Evolutionary conservation across 176 grass and related monocot species (phyloP), one percentile per base, ranked within the genome.

Genomic region (Themeda triandra): DNA sequence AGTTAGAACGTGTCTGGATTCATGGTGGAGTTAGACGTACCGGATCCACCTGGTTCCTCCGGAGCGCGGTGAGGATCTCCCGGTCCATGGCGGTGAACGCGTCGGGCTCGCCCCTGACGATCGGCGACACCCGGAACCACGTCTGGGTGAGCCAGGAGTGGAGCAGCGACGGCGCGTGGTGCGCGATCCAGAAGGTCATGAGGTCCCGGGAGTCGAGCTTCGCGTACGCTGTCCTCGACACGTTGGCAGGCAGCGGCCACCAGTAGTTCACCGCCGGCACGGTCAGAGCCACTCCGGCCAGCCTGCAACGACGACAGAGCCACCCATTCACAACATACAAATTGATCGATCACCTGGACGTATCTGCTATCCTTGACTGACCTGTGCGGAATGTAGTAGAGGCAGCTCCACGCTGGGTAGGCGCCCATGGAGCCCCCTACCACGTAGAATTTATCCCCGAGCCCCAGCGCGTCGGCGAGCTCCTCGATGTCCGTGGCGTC

Each of bases 221-320:
- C 23, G 62, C 30, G 76, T 67, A 92, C 46, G 78, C 88, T 11
- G 29, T 35, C 28, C 62, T 73, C 49, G 84, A 83, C 53, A 91
- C 36, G 45, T 87, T 4, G 37, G 66, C 48, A 0, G 93, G 90
- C 49, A 92, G 45, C 23, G 88, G 71, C 93, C 93, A 93, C 88
- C 91, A 96, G 83, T 96, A 96, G 86, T 87, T 96, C 37, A 96
- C 86, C n/a, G 32, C 88, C 48, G 91, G 91, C 23, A 81, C 91
- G 31, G 92, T 78, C 63, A 92, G 68, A 17, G 82, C 75, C 32
- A 39, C 88, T 70, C 90, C 93, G 82, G 68, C 65, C 35, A 96
- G 76, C 67, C 90, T 92, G 79, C 35, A 10, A 29, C 44, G n/a
- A 33, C 33, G 14, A 0, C 67, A n/a, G 18, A 18, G 24, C 6